Evolutionary conservation across 2,329 filamentous ascomycete species (phyloP).

Genomic region (Cercospora sojina): DNA sequence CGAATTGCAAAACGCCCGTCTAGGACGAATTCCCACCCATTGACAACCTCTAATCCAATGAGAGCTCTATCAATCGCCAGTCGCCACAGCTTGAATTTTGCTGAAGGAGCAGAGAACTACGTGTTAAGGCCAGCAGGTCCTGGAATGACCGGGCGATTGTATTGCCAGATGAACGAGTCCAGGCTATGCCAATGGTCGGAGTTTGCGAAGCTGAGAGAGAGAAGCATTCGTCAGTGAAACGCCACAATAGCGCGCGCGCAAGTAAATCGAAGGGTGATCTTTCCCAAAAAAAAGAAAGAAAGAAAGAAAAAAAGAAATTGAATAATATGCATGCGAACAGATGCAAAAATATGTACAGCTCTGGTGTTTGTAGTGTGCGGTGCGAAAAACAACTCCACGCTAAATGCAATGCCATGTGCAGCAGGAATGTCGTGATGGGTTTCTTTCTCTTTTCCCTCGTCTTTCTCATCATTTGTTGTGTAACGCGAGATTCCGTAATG

Average conservation of each 20-base stretch:
- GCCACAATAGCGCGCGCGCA: neutral
- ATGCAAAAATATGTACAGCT: slow-evolving; percentile 7
- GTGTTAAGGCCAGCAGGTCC: slow-evolving; percentile 17
- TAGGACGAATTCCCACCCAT: neutral
- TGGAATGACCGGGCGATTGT: slow-evolving; percentile 25
- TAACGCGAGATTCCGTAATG: slow-evolving; percentile 77
- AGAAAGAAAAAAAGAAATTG: too few relatives aligned
- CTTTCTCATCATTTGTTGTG: slow-evolving; percentile 61
- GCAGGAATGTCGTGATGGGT: neutral
- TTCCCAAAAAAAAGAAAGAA: too few relatives aligned
- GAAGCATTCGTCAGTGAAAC: slow-evolving; percentile 17
- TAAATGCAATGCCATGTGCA: neutral
- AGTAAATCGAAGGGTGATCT: neutral
- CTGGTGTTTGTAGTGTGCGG: neutral
- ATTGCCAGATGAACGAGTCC: slow-evolving; percentile 29
- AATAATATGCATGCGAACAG: neutral
- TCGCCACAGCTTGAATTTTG: too few relatives aligned
- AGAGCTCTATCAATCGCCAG: too few relatives aligned
- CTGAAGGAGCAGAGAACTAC: too few relatives aligned
- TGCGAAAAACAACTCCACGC: neutral
- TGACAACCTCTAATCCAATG: neutral
- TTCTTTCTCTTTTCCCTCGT: neutral
- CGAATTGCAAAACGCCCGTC: neutral
- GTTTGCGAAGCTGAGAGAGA: slow-evolving; percentile 31
- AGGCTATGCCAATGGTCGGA: slow-evolving; percentile 31